Percentiles rank a stretch among this genome's conserved stretches.
Evolutionary conservation across 441 rosid genomes (phyloP).

Genomic region (Gossypium davidsonii): DNA sequence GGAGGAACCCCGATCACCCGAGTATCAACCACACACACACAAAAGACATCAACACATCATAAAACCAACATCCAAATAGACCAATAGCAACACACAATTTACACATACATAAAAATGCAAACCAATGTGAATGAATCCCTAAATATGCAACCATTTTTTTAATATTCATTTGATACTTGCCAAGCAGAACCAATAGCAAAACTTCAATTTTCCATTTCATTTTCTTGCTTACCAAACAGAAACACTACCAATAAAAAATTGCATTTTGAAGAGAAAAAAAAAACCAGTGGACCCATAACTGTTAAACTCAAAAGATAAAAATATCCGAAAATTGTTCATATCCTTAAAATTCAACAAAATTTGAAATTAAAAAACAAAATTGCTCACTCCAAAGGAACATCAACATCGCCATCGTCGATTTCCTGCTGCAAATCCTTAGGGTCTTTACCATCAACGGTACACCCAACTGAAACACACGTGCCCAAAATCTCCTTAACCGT

Average conservation of each 20-base stretch:
- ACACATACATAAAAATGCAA: too few species aligned
- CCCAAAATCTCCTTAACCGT: constrained; percentile 55
- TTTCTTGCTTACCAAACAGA: background rate
- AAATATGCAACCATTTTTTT: too few species aligned
- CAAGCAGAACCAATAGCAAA: background rate
- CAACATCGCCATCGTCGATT: constrained; percentile 41
- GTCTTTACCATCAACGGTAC: constrained; percentile 54
- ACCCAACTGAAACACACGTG: constrained; percentile 63
- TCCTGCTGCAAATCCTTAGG: constrained; percentile 56
- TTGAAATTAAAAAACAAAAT: background rate
- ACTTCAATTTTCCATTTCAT: background rate
- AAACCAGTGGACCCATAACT: background rate
- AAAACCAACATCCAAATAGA: too few species aligned
- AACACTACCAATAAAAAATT: background rate
- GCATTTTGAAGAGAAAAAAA: background rate
- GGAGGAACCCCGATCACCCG: too few species aligned
- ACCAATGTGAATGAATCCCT: too few species aligned
- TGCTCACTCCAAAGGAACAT: constrained; percentile 32
- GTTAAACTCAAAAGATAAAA: background rate
- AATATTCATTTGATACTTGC: too few species aligned
- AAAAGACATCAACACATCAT: too few species aligned
- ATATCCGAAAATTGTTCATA: background rate
- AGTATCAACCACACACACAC: too few species aligned
- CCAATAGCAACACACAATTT: too few species aligned
- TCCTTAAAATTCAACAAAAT: background rate